These are phyloP conservation scores for Exserohilum turcica DNA, from an alignment of 2,329 filamentous ascomycete genomes.

Conservation along the genomic window DNA sequence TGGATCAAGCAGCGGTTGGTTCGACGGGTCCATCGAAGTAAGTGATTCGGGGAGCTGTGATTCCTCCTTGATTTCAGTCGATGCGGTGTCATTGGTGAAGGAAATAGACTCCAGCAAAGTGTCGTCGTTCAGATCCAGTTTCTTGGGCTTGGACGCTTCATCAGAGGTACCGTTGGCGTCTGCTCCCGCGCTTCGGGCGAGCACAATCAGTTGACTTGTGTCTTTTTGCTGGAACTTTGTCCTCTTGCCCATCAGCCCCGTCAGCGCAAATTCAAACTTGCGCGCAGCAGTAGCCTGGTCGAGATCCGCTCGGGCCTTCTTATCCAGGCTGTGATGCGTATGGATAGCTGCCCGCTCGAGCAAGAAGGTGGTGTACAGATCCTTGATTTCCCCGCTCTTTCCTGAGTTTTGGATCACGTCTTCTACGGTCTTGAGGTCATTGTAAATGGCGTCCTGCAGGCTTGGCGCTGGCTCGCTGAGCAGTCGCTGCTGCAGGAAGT, in stretches of 20 bases:
- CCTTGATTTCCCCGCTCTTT: slow-evolving; percentile 24
- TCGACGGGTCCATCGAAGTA: slow-evolving; percentile 70
- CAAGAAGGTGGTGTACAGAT: slow-evolving; percentile 66
- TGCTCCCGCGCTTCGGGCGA: slow-evolving; percentile 72
- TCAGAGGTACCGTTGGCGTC: slow-evolving; percentile 19
- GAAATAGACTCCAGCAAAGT: slow-evolving; percentile 87
- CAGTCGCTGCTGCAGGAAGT: slow-evolving; percentile 73
- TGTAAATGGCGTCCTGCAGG: slow-evolving; percentile 65
- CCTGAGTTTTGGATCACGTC: slow-evolving; percentile 42
- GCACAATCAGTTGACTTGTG: slow-evolving; percentile 85
- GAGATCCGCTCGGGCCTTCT: slow-evolving; percentile 73
- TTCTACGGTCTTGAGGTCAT: slow-evolving; percentile 62
- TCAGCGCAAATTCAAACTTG: slow-evolving; percentile 80
- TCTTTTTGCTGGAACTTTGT: slow-evolving; percentile 80
- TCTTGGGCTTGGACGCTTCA: slow-evolving; percentile 61
- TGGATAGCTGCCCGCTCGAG: slow-evolving; percentile 83
- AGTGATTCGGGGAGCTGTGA: slow-evolving; percentile 65
- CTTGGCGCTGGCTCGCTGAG: slow-evolving; percentile 66
- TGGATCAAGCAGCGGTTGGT: slow-evolving; percentile 80
- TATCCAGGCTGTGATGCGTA: slow-evolving; percentile 81
- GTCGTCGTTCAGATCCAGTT: slow-evolving; percentile 85
- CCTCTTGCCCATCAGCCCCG: slow-evolving; percentile 83
- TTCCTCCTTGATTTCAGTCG: slow-evolving; percentile 52
- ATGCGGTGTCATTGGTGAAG: slow-evolving; percentile 65
- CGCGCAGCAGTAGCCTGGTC: slow-evolving; percentile 68